Percentiles rank a stretch among this genome's conserved stretches.
Evolutionary conservation across 2,329 filamentous ascomycete species (phyloP).

Genomic region (Didymella glomerata): DNA sequence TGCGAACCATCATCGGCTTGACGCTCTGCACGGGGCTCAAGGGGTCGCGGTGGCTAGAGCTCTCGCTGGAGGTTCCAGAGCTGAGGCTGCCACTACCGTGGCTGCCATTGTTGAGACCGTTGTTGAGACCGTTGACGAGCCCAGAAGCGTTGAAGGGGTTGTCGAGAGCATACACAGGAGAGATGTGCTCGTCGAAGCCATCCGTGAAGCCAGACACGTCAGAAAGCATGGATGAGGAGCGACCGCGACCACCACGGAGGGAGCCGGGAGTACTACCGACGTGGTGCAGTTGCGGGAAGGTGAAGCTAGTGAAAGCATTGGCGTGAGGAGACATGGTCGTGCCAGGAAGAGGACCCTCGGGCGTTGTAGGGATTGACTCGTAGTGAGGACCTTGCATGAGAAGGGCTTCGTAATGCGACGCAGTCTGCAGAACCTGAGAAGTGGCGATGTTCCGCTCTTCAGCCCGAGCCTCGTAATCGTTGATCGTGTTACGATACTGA

Average conservation of each 20-base stretch:
- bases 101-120: constrained; percentile 53
- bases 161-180: constrained; percentile 39
- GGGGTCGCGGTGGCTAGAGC: constrained; percentile 51
- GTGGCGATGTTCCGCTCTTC: constrained; percentile 50
- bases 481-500: constrained; percentile 51
- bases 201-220: constrained; percentile 62
- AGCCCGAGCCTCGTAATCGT: constrained; percentile 50
- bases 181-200: constrained; percentile 49
- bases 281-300: constrained; percentile 47
- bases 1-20: constrained; percentile 48
- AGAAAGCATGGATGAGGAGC: constrained; percentile 62
- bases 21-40: constrained; percentile 48
- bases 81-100: constrained; percentile 59
- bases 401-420: constrained; percentile 52
- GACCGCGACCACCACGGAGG: constrained; percentile 53
- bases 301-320: constrained; percentile 49
- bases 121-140: constrained; percentile 44
- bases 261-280: constrained; percentile 47
- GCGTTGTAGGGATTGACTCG: constrained; percentile 60
- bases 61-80: constrained; percentile 54
- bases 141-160: constrained; percentile 52
- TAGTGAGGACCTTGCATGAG: constrained; percentile 52
- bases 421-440: constrained; percentile 47
- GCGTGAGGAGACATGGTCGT: constrained; percentile 54
- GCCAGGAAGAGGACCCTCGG: constrained; percentile 67